Conservation (phyloP, 345 rosid genomes). For the Bretschneidera sinensis region DNA sequence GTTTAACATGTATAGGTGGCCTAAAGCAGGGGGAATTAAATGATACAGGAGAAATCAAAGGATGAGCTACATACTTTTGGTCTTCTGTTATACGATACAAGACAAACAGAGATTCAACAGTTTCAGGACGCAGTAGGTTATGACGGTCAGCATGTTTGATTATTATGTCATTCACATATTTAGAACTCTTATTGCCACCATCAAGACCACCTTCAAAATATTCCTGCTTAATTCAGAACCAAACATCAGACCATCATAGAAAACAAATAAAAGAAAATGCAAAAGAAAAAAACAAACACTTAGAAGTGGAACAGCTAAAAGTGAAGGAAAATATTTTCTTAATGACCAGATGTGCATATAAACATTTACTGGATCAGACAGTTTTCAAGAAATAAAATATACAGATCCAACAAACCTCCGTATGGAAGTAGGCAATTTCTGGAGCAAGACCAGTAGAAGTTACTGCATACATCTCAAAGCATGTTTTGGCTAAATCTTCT, state of each 20-base stretch:
- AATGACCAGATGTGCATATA: neutral
- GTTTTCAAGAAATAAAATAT: slow-evolving; percentile 3
- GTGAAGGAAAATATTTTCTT: neutral
- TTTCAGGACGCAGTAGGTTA: slow-evolving; percentile 93
- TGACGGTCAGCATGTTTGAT: slow-evolving; percentile 85
- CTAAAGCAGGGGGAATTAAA: neutral
- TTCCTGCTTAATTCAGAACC: slow-evolving; percentile 48
- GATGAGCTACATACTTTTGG: slow-evolving; percentile 48
- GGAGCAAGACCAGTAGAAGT: slow-evolving; percentile 98
- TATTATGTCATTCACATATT: slow-evolving; percentile 73
- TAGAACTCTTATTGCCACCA: slow-evolving; percentile 85
- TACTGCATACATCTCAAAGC: slow-evolving; percentile 91
- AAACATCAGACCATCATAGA: slow-evolving; percentile 12
- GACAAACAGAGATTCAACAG: slow-evolving; percentile 89
- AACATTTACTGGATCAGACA: slow-evolving; percentile 3
- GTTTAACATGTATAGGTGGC: neutral
- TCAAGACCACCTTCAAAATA: slow-evolving; percentile 72
- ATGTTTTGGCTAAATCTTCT: slow-evolving; percentile 83
- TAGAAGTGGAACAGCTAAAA: neutral
- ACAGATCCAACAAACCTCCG: slow-evolving; percentile 45
- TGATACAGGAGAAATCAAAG: slow-evolving; percentile 13
- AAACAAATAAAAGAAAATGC: slow-evolving; percentile 12
- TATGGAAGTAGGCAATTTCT: slow-evolving; percentile 94
- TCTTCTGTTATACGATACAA: slow-evolving; percentile 83
- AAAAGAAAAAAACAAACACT: neutral